A percentile compares a stretch with the other conserved stretches of the same genome.
phyloP scores from a whole-genome alignment of 1,139 yeast species.

The Geotrichum phurueaensis region DNA sequence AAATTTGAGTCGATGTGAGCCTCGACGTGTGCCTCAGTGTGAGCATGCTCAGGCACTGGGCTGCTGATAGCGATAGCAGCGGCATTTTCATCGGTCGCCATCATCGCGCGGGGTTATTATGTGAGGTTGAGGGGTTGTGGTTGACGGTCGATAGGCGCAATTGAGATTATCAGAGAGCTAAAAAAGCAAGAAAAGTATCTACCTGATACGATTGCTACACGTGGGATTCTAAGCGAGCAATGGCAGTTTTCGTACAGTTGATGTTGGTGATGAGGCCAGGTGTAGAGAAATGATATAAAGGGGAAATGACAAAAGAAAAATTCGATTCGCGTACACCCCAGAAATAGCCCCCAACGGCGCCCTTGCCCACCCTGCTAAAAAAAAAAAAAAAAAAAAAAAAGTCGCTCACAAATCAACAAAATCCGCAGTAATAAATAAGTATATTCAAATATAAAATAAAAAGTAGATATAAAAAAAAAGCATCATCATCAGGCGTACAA shows the following conservation, averaged over 20 bases:
- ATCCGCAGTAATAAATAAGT: background rate
- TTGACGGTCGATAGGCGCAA: background rate
- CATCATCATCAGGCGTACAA: constrained; percentile 1
- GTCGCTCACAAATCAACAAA: background rate
- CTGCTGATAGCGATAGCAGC: background rate
- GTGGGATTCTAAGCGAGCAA: background rate
- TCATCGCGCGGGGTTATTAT: background rate
- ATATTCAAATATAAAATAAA: background rate
- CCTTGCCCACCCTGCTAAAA: background rate
- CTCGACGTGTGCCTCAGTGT: background rate
- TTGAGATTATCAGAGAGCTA: background rate
- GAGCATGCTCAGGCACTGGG: background rate
- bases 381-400: too few species aligned
- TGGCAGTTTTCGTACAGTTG: background rate
- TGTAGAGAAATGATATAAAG: background rate
- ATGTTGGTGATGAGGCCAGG: background rate
- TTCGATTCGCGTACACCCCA: background rate
- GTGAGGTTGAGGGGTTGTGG: background rate
- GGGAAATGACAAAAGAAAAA: background rate
- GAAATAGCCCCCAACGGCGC: background rate
- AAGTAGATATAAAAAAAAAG: background rate
- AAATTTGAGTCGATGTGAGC: background rate
- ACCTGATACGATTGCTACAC: background rate
- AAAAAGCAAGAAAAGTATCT: background rate
- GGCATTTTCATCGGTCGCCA: background rate